Evolutionary conservation across 768 basidiomycete species (phyloP).

Genomic region (Filobasidium floriforme): DNA sequence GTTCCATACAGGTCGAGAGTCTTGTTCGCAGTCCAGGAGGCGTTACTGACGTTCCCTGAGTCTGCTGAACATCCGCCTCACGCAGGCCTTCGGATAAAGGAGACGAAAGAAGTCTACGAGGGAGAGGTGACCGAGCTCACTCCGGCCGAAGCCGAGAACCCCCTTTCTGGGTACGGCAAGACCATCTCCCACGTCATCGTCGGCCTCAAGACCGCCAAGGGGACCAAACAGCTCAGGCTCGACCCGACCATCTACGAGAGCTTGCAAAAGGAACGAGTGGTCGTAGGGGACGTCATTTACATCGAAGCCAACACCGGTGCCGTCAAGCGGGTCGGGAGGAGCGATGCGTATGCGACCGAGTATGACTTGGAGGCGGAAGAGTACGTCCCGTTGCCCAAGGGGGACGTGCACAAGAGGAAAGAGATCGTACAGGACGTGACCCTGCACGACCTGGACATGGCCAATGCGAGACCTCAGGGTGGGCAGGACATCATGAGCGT

Average conservation of each 20-base stretch:
- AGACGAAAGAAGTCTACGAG: conserved; percentile 97
- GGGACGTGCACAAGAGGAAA: conserved; percentile 91
- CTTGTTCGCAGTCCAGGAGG: not conserved
- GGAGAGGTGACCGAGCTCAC: conserved; percentile 97
- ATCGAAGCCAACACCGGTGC: conserved; percentile 89
- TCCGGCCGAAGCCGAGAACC: conserved; percentile 93
- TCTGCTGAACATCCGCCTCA: conserved; percentile 2
- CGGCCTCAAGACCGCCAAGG: conserved; percentile 86
- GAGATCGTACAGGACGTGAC: conserved; percentile 93
- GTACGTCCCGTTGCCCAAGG: conserved; percentile 94
- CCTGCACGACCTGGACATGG: conserved; percentile 87
- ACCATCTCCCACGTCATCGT: conserved; percentile 97
- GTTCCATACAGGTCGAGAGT: not conserved
- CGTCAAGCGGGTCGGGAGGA: conserved; percentile 94
- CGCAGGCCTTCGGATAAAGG: conserved; percentile 89
- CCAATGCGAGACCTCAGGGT: conserved; percentile 80
- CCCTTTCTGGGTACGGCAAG: conserved; percentile 93
- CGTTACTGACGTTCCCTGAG: not conserved
- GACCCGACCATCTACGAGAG: conserved; percentile 96
- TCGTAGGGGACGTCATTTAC: conserved; percentile 93
- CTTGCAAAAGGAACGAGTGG: conserved; percentile 92
- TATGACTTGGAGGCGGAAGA: conserved; percentile 98
- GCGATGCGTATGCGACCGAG: conserved; percentile 93
- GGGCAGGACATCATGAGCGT: conserved; percentile 99
- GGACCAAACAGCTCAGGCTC: conserved; percentile 86